Evolutionary conservation across 495 filamentous ascomycete genomes (phyloP).

Genomic region (Cryomyces minteri): DNA sequence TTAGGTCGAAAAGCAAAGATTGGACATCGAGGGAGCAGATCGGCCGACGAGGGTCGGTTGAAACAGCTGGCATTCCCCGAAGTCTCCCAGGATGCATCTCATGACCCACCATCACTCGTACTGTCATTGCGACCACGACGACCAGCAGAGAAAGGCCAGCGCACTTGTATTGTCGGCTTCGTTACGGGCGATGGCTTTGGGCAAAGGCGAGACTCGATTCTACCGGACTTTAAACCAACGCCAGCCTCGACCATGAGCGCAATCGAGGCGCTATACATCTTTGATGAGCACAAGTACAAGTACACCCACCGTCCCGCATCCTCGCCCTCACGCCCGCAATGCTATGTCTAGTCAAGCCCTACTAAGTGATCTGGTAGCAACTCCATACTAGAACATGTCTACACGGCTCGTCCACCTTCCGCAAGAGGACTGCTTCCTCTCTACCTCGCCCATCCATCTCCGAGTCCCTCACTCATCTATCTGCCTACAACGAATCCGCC

Average conservation of each 20-base stretch:
- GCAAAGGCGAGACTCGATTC: background rate
- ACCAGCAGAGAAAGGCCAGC: too few relatives aligned
- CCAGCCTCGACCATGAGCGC: slow-evolving; percentile 28
- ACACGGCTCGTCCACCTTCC: slow-evolving; percentile 57
- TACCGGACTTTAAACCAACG: background rate
- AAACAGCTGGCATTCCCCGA: too few relatives aligned
- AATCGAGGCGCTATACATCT: slow-evolving; percentile 93
- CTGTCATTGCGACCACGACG: too few relatives aligned
- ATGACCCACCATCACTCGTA: too few relatives aligned
- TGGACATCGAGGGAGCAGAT: too few relatives aligned
- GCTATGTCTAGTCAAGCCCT: slow-evolving; percentile 9
- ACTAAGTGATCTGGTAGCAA: slow-evolving; percentile 33
- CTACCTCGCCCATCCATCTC: slow-evolving; percentile 69
- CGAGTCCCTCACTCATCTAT: slow-evolving; percentile 75
- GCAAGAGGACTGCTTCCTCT: slow-evolving; percentile 59
- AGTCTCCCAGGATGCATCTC: too few relatives aligned
- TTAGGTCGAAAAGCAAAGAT: too few relatives aligned
- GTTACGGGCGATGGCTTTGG: too few relatives aligned
- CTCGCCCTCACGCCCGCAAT: slow-evolving; percentile 17
- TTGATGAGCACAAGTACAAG: slow-evolving; percentile 72
- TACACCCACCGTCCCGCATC: slow-evolving; percentile 18
- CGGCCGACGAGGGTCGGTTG: too few relatives aligned
- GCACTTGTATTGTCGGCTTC: too few relatives aligned
- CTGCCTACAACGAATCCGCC: slow-evolving; percentile 63
- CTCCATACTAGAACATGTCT: slow-evolving; percentile 49